Evolutionary conservation across 345 rosid species (phyloP).

Genomic region (Dipteronia dyeriana): DNA sequence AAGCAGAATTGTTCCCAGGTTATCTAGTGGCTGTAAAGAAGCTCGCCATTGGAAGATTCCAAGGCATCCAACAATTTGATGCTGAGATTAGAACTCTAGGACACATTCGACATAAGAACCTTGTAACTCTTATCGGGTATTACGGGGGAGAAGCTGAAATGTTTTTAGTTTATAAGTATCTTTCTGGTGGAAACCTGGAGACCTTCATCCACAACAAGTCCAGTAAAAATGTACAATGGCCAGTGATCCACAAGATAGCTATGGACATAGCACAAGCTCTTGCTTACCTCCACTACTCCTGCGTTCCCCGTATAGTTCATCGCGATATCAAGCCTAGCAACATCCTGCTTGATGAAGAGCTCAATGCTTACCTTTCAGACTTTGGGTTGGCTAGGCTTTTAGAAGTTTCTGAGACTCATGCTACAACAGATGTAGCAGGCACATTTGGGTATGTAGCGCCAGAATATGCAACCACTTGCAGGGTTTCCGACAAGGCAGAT

Average conservation of each 20-base stretch:
- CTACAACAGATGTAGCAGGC: conserved; percentile 73
- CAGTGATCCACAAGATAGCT: conserved; percentile 60
- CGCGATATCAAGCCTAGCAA: conserved; percentile 79
- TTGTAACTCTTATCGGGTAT: conserved; percentile 65
- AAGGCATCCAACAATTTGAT: conserved; percentile 65
- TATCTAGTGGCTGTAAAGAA: conserved; percentile 63
- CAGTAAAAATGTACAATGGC: conserved; percentile 41
- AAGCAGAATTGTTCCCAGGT: conserved; percentile 61
- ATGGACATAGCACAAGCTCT: conserved; percentile 62
- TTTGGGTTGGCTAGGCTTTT: conserved; percentile 69
- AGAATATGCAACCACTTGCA: conserved; percentile 70
- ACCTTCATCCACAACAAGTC: conserved; percentile 58
- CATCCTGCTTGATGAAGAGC: conserved; percentile 61
- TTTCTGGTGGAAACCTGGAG: conserved; percentile 74
- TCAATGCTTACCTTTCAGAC: conserved; percentile 69
- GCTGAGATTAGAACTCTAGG: conserved; percentile 72
- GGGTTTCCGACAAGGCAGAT: conserved; percentile 76
- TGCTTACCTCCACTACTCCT: conserved; percentile 68
- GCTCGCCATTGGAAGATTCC: conserved; percentile 62
- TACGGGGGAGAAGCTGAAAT: conserved; percentile 59
- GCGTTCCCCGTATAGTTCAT: conserved; percentile 69
- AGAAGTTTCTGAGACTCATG: conserved; percentile 72
- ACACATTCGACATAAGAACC: conserved; percentile 60
- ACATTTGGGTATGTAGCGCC: conserved; percentile 81
- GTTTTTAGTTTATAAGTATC: conserved; percentile 66